These are phyloP conservation scores for Xylaria curta DNA, from an alignment of 495 filamentous ascomycete species.

Conservation along the genomic window DNA sequence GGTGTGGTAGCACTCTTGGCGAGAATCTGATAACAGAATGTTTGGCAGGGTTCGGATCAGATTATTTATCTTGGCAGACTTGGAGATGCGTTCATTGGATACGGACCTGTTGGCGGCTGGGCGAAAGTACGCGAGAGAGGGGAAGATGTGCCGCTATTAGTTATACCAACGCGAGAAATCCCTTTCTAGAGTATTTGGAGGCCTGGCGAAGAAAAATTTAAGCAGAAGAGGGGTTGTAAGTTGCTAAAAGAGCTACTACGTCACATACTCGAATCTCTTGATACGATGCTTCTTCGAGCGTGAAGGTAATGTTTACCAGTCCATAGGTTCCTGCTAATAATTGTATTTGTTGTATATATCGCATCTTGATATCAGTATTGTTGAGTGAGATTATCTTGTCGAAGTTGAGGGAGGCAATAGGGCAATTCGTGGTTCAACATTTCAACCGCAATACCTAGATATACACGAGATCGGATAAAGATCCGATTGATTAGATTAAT, in stretches of 20 bases:
- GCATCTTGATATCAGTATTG: not conserved
- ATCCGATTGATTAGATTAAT: conserved; percentile 18
- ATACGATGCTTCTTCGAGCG: not conserved
- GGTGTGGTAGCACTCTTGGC: not conserved
- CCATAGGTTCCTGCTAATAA: not conserved
- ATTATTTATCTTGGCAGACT: conserved; percentile 6
- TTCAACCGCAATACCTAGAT: not conserved
- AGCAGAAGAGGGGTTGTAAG: not conserved
- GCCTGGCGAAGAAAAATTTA: not conserved
- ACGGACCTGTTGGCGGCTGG: not conserved
- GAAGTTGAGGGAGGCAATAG: not conserved
- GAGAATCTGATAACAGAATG: not conserved
- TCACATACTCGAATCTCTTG: not conserved
- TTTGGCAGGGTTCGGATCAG: conserved; percentile 18
- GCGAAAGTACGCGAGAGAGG: not conserved
- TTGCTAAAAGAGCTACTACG: not conserved
- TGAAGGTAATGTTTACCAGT: not conserved
- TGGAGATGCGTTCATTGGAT: not conserved
- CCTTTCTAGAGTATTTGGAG: too few species aligned
- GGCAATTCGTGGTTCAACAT: not conserved
- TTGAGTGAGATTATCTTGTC: not conserved
- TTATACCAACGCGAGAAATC: not conserved
- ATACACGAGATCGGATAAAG: not conserved
- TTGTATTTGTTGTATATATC: not conserved
- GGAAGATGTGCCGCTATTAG: not conserved